phyloP scores from a whole-genome alignment of 1,284 basidiomycete species.

The Gomphus bonarii region DNA sequence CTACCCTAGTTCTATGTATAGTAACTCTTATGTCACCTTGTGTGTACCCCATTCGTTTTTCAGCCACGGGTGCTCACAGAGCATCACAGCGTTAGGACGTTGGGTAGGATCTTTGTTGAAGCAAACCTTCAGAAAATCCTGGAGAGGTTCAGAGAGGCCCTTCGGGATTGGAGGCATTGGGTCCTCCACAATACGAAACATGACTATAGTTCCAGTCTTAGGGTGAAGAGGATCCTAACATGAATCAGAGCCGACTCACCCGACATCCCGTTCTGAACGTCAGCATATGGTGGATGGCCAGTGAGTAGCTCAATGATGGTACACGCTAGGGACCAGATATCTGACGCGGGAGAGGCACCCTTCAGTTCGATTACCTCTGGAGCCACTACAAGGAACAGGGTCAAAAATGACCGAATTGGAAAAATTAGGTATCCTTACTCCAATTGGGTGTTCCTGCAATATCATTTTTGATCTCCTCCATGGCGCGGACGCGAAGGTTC shows the following conservation, averaged over 20 bases:
- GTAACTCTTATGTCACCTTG: constrained; percentile 49
- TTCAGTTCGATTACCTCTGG: constrained; percentile 82
- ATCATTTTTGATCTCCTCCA: constrained; percentile 78
- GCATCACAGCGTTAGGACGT: constrained; percentile 71
- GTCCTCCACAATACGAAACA: constrained; percentile 95
- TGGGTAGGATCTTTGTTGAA: constrained; percentile 80
- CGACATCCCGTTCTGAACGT: constrained; percentile 78
- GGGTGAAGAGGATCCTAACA: neutral
- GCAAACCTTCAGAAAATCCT: constrained; percentile 73
- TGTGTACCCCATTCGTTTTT: constrained; percentile 67
- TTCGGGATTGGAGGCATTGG: constrained; percentile 79
- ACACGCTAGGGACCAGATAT: constrained; percentile 90
- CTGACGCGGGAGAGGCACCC: constrained; percentile 41
- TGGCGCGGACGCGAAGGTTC: constrained; percentile 93
- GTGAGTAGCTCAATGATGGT: constrained; percentile 91
- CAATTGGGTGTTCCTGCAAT: constrained; percentile 94
- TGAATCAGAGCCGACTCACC: constrained; percentile 33
- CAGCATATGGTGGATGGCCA: constrained; percentile 84
- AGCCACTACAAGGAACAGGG: constrained; percentile 47
- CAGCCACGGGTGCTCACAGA: constrained; percentile 89
- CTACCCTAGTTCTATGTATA: neutral
- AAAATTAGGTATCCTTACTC: constrained; percentile 36
- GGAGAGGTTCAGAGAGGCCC: constrained; percentile 59
- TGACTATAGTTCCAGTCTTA: constrained; percentile 41
- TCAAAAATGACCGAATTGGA: constrained; percentile 4